Conservation (phyloP, 169 alveolate genomes). For the Besnoitia besnoiti region DNA sequence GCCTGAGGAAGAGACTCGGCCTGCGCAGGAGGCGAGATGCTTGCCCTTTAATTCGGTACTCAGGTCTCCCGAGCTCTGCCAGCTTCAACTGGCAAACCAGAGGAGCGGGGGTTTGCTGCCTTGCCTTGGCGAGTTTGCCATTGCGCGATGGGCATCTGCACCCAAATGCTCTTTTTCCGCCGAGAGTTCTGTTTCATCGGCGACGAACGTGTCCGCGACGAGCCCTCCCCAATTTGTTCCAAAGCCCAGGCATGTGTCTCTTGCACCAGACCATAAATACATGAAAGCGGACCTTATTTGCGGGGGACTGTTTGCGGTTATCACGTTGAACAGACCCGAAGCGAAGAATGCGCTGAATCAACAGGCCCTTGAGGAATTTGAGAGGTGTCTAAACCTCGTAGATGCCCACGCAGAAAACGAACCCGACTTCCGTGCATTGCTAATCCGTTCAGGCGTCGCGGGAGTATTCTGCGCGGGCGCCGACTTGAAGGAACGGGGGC, state of each 20-base stretch:
- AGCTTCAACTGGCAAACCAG: too few species aligned
- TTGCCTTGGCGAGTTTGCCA: too few species aligned
- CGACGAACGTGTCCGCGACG: too few species aligned
- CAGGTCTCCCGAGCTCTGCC: too few species aligned
- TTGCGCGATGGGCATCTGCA: too few species aligned
- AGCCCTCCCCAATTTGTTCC: too few species aligned
- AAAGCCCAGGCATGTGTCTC: neutral
- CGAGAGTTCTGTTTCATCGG: too few species aligned
- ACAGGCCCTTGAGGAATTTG: neutral
- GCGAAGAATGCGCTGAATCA: constrained; percentile 36
- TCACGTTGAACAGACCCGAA: constrained; percentile 7
- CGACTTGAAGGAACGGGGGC: constrained; percentile 83
- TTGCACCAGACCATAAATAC: neutral
- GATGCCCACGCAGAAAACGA: neutral
- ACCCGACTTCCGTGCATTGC: constrained; percentile 61
- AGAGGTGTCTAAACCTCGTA: neutral
- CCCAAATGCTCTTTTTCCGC: too few species aligned
- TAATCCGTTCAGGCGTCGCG: constrained; percentile 71
- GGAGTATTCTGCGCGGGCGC: constrained; percentile 88
- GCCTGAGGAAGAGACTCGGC: too few species aligned
- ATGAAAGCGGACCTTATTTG: neutral
- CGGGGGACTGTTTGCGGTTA: neutral
- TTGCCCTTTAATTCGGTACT: too few species aligned
- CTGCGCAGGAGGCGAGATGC: too few species aligned
- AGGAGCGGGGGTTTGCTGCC: too few species aligned